Evolutionary conservation across 805 yeast genomes (phyloP), one percentile per base, ranked within the genome.

Genomic region (Candida hungchunana): DNA sequence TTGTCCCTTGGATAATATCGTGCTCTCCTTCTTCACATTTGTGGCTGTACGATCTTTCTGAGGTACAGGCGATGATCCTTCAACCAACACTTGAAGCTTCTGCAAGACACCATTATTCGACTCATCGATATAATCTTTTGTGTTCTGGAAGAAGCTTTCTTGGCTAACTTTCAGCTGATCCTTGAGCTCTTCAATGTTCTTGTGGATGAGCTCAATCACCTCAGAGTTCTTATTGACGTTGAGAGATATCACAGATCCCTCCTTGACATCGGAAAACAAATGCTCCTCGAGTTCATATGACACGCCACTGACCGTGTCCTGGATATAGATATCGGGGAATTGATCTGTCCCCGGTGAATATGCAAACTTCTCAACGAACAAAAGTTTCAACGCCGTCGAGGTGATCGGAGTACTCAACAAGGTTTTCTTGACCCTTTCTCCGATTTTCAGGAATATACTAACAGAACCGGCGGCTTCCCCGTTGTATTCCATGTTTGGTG

Each of bases 281-380:
- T 65, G 66, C 26, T 87, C 89, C 43, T 89, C 97, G 16, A 90
- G 60, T 55, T 90, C 96, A 53, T 84, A 93, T 2, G 81, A 69
- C 1, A 88, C 69, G 0, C 73, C 73, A 21, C 71, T 66, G 3
- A 61, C 56, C 0, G 73, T 69, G 41, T 85, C 94, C 42, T 71
- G 77, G 6, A 88, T 67, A 48, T 83, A 82, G 18, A 93, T 73
- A 10, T 80, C 83, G 0, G 97, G 97, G 46, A 87, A 86, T 2
- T 74, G 60, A 10, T 76, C 72, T 1, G 75, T 58, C 0, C 82
- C 81, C 0, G 95, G 93, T 0, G 90, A 73, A 55, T 82, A 87
- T 2, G 90, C 86, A 62, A 88, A 89, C 48, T 78, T 84, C 51
- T 90, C 96, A 6, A 89, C 84, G 53, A 90, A 90, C 17, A 84